Evolutionary conservation across 306 rosid genomes (phyloP).

Genomic region (Casuarina equisetifolia): DNA sequence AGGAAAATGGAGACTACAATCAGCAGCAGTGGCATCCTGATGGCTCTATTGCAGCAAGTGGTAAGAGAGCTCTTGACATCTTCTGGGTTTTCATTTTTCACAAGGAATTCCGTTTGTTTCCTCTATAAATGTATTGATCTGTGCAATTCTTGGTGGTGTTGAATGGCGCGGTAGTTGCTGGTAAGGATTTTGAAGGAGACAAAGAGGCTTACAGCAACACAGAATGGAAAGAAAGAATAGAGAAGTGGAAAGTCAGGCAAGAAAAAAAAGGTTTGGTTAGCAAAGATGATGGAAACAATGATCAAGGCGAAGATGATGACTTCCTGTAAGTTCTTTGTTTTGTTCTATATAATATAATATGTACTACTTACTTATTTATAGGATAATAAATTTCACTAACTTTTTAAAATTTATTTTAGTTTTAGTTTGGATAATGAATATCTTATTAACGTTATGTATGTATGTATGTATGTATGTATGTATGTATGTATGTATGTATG

Average conservation of each 20-base stretch:
- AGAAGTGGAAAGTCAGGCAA: slow-evolving; percentile 96
- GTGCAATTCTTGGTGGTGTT: slow-evolving; percentile 10
- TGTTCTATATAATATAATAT: too few relatives aligned
- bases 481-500: too few relatives aligned
- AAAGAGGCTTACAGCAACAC: slow-evolving; percentile 38
- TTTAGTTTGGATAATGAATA: too few relatives aligned
- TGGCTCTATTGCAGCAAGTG: slow-evolving; percentile 62
- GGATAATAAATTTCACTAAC: too few relatives aligned
- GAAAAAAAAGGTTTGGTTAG: slow-evolving; percentile 62
- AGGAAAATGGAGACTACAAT: slow-evolving; percentile 62
- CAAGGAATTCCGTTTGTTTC: not conserved
- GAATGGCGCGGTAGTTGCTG: slow-evolving; percentile 40
- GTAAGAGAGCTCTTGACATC: slow-evolving; percentile 30
- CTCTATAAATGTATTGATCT: slow-evolving; percentile 12
- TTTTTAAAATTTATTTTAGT: too few relatives aligned
- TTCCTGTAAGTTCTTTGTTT: slow-evolving; percentile 43
- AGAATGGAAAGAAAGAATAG: slow-evolving; percentile 80
- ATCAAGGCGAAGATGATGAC: slow-evolving; percentile 67
- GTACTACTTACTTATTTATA: too few relatives aligned
- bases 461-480: too few relatives aligned
- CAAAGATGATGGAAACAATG: slow-evolving; percentile 59
- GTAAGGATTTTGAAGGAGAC: slow-evolving; percentile 65
- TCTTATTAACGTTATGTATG: too few relatives aligned
- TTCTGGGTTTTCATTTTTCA: not conserved
- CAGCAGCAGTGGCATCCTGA: slow-evolving; percentile 47